Base-by-base conservation (phyloP, 345 rosid species). In the Hypericum androsaemum region DNA sequence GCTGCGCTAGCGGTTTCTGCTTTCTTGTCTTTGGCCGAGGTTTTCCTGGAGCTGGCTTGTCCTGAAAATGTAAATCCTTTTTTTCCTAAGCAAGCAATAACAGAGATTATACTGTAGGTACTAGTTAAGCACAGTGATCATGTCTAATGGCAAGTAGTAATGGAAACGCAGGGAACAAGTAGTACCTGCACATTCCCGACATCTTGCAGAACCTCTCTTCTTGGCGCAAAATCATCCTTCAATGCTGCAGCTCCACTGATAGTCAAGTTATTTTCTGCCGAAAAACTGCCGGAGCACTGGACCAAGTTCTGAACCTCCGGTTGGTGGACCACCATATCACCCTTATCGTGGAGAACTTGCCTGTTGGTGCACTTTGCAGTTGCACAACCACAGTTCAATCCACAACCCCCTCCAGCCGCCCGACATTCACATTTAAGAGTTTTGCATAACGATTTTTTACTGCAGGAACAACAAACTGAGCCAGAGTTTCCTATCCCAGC, bases 1-100 rank as follows among this genome's bases (percentile, higher is more conserved):
- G 42, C 48, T 52, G n/a, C 7, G 42, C 15, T 2, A 41, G 64
- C 42, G 57, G 14, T 50, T 72, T 75, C 15, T 61, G 47, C 47
- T 54, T 66, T 60, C 50, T 63, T 58, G 53, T 73, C 50, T 57
- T 66, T 10, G 56, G 57, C 7, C 61, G 68, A 17, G 71, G 67
- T 52, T 71, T 77, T 41, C 28, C 41, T 47, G 75, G 69, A 69
- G 60, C 54, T 39, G 73, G 17, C 50, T 67, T 79, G 56, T 57
- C 53, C 84, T 78, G 77, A 39, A 35, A 7, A 22, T 7, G 50
- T 54, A 46, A 12, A 55, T 14, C 32, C 12, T 22, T 1, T 41
- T 60, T 15, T 39, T n/a, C 65, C n/a, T n/a, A 14, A 64, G 52
- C 35, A 41, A 37, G 40, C 13, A 3, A 48, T 9, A 0, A 17